Conservation (phyloP, 192 early-diverging fungal species). For the Coemansia sp. region DNA sequence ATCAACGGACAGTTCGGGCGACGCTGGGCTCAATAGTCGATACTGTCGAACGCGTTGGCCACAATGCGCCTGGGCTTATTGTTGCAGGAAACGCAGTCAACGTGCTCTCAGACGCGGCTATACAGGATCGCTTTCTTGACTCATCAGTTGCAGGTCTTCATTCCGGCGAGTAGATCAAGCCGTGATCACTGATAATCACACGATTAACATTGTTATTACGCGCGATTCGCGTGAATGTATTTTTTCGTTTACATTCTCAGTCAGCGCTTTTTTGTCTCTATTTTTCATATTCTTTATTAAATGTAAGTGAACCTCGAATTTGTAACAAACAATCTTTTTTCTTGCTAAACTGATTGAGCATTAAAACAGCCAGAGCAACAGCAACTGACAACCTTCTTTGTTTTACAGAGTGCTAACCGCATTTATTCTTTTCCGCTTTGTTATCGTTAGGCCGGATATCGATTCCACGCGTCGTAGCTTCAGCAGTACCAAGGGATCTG, state of each 20-base stretch:
- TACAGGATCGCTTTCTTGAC: slow-evolving; percentile 47
- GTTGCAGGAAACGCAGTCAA: slow-evolving; percentile 73
- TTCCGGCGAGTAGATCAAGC: slow-evolving; percentile 24
- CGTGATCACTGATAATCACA: too few relatives aligned
- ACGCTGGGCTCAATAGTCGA: slow-evolving; percentile 64
- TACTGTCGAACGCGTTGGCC: slow-evolving; percentile 59
- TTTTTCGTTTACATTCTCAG: background rate
- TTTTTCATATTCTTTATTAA: background rate
- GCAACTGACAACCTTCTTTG: too few relatives aligned
- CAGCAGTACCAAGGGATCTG: background rate
- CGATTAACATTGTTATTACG: background rate
- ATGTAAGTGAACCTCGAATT: background rate
- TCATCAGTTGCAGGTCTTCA: slow-evolving; percentile 36
- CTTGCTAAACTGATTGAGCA: too few relatives aligned
- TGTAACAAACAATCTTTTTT: too few relatives aligned
- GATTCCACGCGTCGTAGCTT: background rate
- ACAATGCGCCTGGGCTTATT: slow-evolving; percentile 74
- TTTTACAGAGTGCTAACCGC: background rate
- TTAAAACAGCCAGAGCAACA: too few relatives aligned
- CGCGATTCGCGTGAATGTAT: background rate
- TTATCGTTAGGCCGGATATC: slow-evolving; percentile 12
- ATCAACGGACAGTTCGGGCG: slow-evolving; percentile 68
- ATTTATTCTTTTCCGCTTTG: background rate
- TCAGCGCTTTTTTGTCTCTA: background rate
- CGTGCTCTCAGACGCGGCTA: slow-evolving; percentile 39